phyloP scores from a whole-genome alignment of 805 yeast genomes.

The Spathaspora arborariae region DNA sequence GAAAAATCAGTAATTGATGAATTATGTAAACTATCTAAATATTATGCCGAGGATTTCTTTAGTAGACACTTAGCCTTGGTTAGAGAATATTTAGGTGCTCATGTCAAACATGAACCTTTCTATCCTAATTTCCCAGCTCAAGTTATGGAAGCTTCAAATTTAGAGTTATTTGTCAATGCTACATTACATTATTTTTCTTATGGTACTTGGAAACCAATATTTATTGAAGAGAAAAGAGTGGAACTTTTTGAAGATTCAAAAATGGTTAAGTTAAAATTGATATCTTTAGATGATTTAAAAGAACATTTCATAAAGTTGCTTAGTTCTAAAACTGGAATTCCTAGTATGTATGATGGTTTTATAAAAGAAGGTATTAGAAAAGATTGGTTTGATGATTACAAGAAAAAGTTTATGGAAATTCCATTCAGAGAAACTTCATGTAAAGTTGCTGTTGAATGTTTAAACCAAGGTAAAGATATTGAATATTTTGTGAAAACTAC shows the following conservation, averaged over 20 bases:
- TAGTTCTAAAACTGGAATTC: slow-evolving; percentile 6
- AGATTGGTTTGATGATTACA: slow-evolving; percentile 6
- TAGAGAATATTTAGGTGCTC: background rate
- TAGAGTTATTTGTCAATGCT: slow-evolving; percentile 6
- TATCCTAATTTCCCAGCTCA: slow-evolving; percentile 12
- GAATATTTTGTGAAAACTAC: slow-evolving; percentile 4
- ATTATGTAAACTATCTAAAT: background rate
- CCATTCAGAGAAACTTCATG: slow-evolving; percentile 10
- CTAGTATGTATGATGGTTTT: slow-evolving; percentile 10
- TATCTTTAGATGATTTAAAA: slow-evolving; percentile 5
- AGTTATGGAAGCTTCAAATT: slow-evolving; percentile 6
- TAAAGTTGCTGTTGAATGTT: slow-evolving; percentile 4
- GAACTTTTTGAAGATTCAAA: slow-evolving; percentile 3
- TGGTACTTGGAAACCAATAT: slow-evolving; percentile 2
- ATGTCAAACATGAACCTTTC: slow-evolving; percentile 3
- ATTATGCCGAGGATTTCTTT: background rate
- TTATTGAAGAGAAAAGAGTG: slow-evolving; percentile 3
- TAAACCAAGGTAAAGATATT: slow-evolving; percentile 6
- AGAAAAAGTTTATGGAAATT: background rate
- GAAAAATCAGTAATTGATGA: background rate
- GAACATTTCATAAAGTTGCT: slow-evolving; percentile 5
- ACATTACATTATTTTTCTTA: slow-evolving; percentile 5
- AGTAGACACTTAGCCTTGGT: background rate
- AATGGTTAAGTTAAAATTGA: background rate
- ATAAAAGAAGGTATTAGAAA: slow-evolving; percentile 14